Conservation (phyloP, 306 rosid species). For the Prunus fruticosa region DNA sequence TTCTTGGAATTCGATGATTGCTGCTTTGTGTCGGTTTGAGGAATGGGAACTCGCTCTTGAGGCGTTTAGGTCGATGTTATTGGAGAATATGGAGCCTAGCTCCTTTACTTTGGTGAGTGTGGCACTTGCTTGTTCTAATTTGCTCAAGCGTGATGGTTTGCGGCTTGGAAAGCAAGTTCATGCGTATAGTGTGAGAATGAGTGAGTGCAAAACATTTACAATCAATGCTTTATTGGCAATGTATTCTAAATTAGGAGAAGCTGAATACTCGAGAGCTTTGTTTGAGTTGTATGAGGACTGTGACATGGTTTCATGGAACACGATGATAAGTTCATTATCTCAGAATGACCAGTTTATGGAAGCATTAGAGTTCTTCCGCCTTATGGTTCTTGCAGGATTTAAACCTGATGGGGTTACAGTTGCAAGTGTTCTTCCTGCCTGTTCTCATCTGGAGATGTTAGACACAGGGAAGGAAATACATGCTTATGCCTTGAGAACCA, state of each 20-base stretch:
- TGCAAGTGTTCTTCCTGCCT: conserved; percentile 79
- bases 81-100: conserved; percentile 49
- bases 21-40: conserved; percentile 51
- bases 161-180: conserved; percentile 73
- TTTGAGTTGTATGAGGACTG: conserved; percentile 63
- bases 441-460: conserved; percentile 74
- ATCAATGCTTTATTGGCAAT: conserved; percentile 75
- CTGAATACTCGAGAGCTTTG: conserved; percentile 48
- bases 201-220: conserved; percentile 48
- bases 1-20: conserved; percentile 81
- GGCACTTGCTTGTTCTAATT: conserved; percentile 66
- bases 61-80: conserved; percentile 51
- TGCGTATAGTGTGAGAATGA: conserved; percentile 52
- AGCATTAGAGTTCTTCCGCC: conserved; percentile 44
- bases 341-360: conserved; percentile 64
- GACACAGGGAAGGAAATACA: conserved; percentile 62
- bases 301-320: conserved; percentile 79
- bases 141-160: conserved; percentile 34
- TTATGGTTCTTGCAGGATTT: conserved; percentile 54
- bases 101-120: conserved; percentile 73
- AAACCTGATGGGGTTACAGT: conserved; percentile 70
- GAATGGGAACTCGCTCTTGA: conserved; percentile 67
- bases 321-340: conserved; percentile 67
- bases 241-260: conserved; percentile 67
- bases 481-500: conserved; percentile 52